Conservation (phyloP, 2,329 filamentous ascomycete genomes). For the Elsinoe arachidis region DNA sequence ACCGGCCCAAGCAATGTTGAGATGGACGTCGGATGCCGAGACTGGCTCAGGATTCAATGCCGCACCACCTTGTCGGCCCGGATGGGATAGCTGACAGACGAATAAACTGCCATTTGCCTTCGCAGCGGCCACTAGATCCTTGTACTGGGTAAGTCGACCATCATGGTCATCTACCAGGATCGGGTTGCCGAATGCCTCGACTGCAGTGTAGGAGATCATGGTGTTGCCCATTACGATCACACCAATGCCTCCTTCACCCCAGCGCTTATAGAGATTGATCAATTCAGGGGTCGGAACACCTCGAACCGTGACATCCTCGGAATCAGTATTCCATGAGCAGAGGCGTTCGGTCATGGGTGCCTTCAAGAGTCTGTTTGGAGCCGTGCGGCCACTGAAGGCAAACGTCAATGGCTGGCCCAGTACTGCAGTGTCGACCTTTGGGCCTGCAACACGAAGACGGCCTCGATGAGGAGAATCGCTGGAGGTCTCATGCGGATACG, state of each 20-base stretch:
- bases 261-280: constrained; percentile 22
- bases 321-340: constrained; percentile 22
- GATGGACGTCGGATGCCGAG: constrained; percentile 25
- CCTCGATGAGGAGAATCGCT: constrained; percentile 17
- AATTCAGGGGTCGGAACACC: constrained; percentile 23
- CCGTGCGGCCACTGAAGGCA: constrained; percentile 22
- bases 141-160: constrained; percentile 20
- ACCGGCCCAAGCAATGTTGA: constrained; percentile 22
- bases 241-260: constrained; percentile 26
- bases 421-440: constrained; percentile 18
- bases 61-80: constrained; percentile 23
- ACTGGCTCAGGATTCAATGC: constrained; percentile 25
- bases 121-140: constrained; percentile 18
- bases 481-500: constrained; percentile 19
- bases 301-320: constrained; percentile 20
- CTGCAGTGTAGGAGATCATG: constrained; percentile 24
- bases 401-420: constrained; percentile 23
- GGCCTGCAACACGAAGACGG: constrained; percentile 20
- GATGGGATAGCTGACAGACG: constrained; percentile 25
- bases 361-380: constrained; percentile 26
- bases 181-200: constrained; percentile 26
- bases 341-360: constrained; percentile 27
- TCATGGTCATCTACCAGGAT: constrained; percentile 24
- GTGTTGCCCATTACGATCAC: constrained; percentile 25
- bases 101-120: constrained; percentile 23